Evolutionary conservation across 108 stramenopile species (phyloP).

Genomic region (Poteriospumella lacustris): DNA sequence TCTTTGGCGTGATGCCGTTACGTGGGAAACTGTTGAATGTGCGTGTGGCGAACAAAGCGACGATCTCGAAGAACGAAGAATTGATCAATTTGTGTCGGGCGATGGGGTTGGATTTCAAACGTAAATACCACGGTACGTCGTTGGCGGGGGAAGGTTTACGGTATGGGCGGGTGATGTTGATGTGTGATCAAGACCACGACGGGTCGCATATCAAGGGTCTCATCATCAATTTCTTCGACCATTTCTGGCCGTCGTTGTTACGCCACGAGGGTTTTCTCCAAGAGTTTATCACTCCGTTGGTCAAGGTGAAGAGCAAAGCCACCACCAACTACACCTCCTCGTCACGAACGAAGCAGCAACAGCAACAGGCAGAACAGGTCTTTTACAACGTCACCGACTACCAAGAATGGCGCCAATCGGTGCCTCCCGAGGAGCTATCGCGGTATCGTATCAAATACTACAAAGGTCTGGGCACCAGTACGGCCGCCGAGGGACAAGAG

Average conservation of each 20-base stretch:
- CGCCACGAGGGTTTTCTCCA: conserved; percentile 68
- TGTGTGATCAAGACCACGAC: conserved; percentile 85
- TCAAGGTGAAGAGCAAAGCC: conserved; percentile 63
- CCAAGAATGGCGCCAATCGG: conserved; percentile 63
- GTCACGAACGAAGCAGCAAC: not conserved
- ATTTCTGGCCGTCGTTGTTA: conserved; percentile 80
- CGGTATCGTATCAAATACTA: conserved; percentile 80
- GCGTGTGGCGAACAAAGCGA: not conserved
- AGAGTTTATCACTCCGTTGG: conserved; percentile 75
- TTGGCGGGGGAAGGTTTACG: conserved; percentile 65
- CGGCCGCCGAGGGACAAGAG: conserved; percentile 74
- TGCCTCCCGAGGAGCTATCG: conserved; percentile 47
- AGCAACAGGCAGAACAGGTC: conserved; percentile 51
- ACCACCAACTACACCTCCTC: not conserved
- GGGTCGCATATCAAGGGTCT: conserved; percentile 89
- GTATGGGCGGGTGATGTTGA: conserved; percentile 83
- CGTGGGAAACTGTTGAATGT: conserved; percentile 19
- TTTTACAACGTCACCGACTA: conserved; percentile 80
- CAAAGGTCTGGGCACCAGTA: conserved; percentile 88
- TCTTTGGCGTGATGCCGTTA: conserved; percentile 53
- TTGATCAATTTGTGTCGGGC: conserved; percentile 55
- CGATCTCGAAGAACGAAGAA: not conserved
- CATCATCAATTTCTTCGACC: conserved; percentile 79
- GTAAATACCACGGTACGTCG: conserved; percentile 61
- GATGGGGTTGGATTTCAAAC: conserved; percentile 76